Conservation (phyloP, 129 eudicot species). For the Flaveria robusta region DNA sequence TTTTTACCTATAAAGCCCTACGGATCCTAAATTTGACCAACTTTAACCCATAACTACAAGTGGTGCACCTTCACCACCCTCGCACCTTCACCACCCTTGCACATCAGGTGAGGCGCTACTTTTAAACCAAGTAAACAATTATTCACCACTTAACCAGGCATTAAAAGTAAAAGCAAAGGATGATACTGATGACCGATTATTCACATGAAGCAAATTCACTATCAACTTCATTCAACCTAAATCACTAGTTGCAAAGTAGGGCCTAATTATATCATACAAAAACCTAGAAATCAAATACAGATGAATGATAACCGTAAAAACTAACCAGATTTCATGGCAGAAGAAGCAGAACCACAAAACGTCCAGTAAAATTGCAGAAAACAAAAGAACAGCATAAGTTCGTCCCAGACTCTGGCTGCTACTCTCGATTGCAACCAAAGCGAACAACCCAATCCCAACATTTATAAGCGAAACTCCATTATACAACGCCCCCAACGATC, state of each 20-base stretch:
- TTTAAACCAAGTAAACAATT: neutral
- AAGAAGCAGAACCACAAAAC: slow-evolving; percentile 77
- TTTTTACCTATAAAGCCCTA: no score
- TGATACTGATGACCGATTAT: neutral
- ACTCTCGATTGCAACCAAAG: slow-evolving; percentile 91
- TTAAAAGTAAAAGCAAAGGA: neutral
- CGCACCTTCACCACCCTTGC: no score
- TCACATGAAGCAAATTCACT: neutral
- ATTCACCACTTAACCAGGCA: neutral
- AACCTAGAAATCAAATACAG: neutral
- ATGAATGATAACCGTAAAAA: neutral
- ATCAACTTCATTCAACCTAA: neutral
- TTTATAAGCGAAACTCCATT: slow-evolving; percentile 73
- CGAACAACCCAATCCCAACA: slow-evolving; percentile 74
- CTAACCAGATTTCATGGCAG: slow-evolving; percentile 68
- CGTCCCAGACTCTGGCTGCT: slow-evolving; percentile 94
- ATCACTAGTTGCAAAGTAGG: neutral
- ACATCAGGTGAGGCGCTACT: neutral
- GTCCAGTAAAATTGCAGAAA: slow-evolving; percentile 69
- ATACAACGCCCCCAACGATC: slow-evolving; percentile 86
- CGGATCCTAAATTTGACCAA: no score
- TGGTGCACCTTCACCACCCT: no score
- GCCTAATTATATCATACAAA: neutral
- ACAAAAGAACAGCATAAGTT: slow-evolving; percentile 80
- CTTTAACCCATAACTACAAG: no score